Conservation (phyloP, 139 green algal genomes). For the Micromonas pusilla region DNA sequence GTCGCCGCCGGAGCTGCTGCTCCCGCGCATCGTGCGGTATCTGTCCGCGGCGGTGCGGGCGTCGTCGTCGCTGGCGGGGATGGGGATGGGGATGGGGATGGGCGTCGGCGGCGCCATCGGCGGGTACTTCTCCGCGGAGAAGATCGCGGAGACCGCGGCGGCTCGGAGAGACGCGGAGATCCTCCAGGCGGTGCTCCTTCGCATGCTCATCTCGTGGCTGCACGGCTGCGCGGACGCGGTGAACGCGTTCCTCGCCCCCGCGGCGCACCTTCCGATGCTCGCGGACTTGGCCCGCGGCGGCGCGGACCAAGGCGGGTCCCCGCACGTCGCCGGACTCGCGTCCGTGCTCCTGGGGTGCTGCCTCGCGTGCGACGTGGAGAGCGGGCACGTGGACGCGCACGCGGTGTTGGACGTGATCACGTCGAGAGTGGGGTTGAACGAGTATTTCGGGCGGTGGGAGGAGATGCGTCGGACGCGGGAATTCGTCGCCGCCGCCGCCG, state of each 20-base stretch:
- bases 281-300: conserved; percentile 33
- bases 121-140: not conserved
- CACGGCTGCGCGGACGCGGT: conserved; percentile 51
- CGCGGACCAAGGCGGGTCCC: not conserved
- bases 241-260: conserved; percentile 40
- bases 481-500: conserved; percentile 32
- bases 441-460: conserved; percentile 47
- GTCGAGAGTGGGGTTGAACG: conserved; percentile 40
- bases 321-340: conserved; percentile 50
- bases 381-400: conserved; percentile 18
- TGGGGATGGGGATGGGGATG: not conserved
- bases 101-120: not conserved
- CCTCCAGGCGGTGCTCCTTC: conserved; percentile 46
- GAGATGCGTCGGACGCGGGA: conserved; percentile 33
- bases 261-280: conserved; percentile 45
- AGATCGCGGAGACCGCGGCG: not conserved
- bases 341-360: conserved; percentile 61
- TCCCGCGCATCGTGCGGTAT: conserved; percentile 37
- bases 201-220: conserved; percentile 61
- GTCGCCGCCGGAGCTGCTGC: conserved; percentile 32
- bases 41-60: conserved; percentile 19
- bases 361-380: conserved; percentile 44
- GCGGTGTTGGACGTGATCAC: conserved; percentile 53
- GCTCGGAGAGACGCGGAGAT: conserved; percentile 11
- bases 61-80: not conserved